phyloP scores from a whole-genome alignment of 768 basidiomycete species.

The Mycena vitilis region DNA sequence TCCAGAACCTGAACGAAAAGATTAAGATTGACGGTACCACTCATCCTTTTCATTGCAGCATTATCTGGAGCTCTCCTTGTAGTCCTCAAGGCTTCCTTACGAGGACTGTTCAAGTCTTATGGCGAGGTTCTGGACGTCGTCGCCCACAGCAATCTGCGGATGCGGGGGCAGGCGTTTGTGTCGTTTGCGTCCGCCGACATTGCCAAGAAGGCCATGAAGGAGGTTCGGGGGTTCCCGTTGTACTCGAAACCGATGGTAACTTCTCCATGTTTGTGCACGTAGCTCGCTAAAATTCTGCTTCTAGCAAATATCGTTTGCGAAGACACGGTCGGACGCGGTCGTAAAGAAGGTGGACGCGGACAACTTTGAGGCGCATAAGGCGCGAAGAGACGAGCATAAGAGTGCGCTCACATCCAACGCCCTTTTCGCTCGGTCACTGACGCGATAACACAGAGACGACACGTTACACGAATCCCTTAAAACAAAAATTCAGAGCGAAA shows the following conservation, averaged over 20 bases:
- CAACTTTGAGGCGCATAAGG: conserved; percentile 81
- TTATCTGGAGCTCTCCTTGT: conserved; percentile 15
- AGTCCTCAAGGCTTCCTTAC: conserved; percentile 92
- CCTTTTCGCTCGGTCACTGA: conserved; percentile 14
- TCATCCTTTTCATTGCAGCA: conserved; percentile 22
- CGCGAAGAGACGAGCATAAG: conserved; percentile 81
- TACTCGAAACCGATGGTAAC: conserved; percentile 96
- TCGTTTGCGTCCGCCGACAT: conserved; percentile 86
- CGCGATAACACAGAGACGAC: conserved; percentile 66
- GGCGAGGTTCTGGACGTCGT: conserved; percentile 96
- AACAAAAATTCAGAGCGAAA: conserved; percentile 86
- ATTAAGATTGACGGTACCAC: conserved; percentile 79
- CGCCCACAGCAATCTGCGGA: conserved; percentile 92
- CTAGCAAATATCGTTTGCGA: conserved; percentile 96
- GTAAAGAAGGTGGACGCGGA: conserved; percentile 80
- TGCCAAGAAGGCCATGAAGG: conserved; percentile 90
- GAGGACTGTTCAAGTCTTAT: conserved; percentile 92
- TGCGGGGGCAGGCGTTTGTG: conserved; percentile 99
- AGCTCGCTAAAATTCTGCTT: conserved; percentile 11
- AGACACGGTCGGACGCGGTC: conserved; percentile 89
- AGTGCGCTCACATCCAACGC: conserved; percentile 61
- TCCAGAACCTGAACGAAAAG: conserved; percentile 97
- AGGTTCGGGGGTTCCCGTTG: conserved; percentile 93
- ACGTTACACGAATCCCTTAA: conserved; percentile 90
- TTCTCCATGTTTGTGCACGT: conserved; percentile 36